phyloP scores from a whole-genome alignment of 345 rosid genomes.

The Lepidium didymum region DNA sequence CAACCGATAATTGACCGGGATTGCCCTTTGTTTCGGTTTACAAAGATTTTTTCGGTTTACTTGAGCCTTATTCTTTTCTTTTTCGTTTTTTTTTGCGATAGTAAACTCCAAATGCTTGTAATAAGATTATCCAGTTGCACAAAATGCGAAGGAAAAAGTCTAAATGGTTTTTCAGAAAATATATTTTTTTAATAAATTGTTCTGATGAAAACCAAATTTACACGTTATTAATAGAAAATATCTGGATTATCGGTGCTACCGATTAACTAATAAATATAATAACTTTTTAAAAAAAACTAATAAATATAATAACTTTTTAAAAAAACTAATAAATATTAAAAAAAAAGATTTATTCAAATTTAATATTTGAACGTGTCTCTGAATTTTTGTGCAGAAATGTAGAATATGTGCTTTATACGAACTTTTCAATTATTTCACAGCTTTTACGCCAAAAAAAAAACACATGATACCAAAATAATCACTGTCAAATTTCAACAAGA shows the following conservation, averaged over 20 bases:
- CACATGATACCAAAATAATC: neutral
- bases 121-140: conserved; percentile 27
- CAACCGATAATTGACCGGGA: neutral
- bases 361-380: conserved; percentile 4
- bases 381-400: neutral
- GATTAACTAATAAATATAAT: neutral
- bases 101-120: neutral
- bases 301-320: too few species aligned
- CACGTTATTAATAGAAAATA: conserved; percentile 25
- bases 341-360: neutral
- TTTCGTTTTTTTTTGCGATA: neutral
- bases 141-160: conserved; percentile 33
- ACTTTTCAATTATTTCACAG: neutral
- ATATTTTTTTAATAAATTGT: neutral
- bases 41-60: neutral
- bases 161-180: conserved; percentile 11
- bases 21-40: neutral
- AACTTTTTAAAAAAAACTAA: neutral
- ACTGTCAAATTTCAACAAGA: neutral
- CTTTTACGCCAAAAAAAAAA: neutral
- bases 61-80: neutral
- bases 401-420: neutral
- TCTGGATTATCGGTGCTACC: conserved; percentile 18
- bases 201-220: conserved; percentile 16
- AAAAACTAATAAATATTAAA: neutral